phyloP scores from a whole-genome alignment of 768 basidiomycete species.

The Filobasidium floriforme region DNA sequence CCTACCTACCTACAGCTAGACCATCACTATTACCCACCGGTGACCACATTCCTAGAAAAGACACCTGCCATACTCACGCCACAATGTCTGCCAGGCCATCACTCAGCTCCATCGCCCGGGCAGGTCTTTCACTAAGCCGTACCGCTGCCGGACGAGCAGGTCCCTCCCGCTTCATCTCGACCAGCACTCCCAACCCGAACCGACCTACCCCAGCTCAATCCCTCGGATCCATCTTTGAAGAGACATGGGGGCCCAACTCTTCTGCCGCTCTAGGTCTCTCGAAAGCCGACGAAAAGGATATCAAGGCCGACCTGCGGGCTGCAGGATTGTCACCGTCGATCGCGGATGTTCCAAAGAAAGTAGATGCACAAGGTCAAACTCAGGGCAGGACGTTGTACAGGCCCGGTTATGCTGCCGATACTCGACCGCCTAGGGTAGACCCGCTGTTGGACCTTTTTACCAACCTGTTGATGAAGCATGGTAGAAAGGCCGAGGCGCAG shows the following conservation, averaged over 20 bases:
- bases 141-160: background rate
- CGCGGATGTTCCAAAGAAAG: background rate
- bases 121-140: background rate
- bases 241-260: background rate
- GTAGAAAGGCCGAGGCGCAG: slow-evolving; percentile 40
- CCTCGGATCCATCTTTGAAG: slow-evolving; percentile 4
- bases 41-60: background rate
- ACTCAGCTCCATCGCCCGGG: background rate
- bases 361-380: background rate
- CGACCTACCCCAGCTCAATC: slow-evolving; percentile 1
- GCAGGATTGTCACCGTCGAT: background rate
- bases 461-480: slow-evolving; percentile 43
- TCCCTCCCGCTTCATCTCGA: slow-evolving; percentile 6
- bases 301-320: background rate
- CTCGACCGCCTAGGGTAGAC: slow-evolving; percentile 37
- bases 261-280: background rate
- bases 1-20: too few species aligned
- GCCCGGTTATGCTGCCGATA: slow-evolving; percentile 28
- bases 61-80: background rate
- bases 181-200: background rate
- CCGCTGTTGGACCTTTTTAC: slow-evolving; percentile 41
- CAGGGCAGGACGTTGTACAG: background rate
- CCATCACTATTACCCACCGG: too few species aligned
- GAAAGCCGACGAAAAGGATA: background rate
- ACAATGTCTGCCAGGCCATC: background rate